Percentiles rank a stretch among this genome's conserved stretches.
Evolutionary conservation across 495 filamentous ascomycete species (phyloP).

Genomic region (Hypoxylon fuscum): DNA sequence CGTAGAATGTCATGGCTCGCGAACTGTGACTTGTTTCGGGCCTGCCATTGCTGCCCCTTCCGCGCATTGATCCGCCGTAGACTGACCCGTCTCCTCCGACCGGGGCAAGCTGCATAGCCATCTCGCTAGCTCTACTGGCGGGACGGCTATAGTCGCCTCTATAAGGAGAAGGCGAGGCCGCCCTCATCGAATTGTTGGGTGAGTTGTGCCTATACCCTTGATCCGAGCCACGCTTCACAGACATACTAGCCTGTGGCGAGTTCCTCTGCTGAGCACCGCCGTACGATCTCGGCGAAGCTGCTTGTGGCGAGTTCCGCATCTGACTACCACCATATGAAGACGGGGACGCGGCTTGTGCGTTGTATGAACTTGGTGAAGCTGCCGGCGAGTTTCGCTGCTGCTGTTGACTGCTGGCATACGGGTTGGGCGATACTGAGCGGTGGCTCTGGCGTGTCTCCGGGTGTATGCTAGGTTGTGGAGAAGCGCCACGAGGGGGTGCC

Average conservation of each 20-base stretch:
- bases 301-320: constrained; percentile 41
- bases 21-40: constrained; percentile 49
- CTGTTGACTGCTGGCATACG: constrained; percentile 32
- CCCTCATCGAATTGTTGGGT: constrained; percentile 61
- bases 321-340: constrained; percentile 59
- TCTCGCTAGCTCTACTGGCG: constrained; percentile 69
- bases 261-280: constrained; percentile 49
- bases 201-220: constrained; percentile 67
- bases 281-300: constrained; percentile 45
- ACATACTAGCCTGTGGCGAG: constrained; percentile 43
- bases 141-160: constrained; percentile 63
- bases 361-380: constrained; percentile 27
- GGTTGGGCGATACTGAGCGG: constrained; percentile 52
- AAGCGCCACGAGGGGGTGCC: constrained; percentile 58
- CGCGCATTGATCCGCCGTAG: constrained; percentile 59
- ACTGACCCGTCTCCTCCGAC: constrained; percentile 41
- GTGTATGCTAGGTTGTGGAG: constrained; percentile 59
- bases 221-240: constrained; percentile 63
- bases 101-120: constrained; percentile 83
- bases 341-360: constrained; percentile 58
- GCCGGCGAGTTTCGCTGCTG: constrained; percentile 11
- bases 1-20: constrained; percentile 69
- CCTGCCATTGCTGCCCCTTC: constrained; percentile 49
- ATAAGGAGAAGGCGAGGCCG: constrained; percentile 66
- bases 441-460: constrained; percentile 50